These are phyloP conservation scores for Hirschfeldia incana DNA, from an alignment of 345 rosid species.

Conservation along the genomic window DNA sequence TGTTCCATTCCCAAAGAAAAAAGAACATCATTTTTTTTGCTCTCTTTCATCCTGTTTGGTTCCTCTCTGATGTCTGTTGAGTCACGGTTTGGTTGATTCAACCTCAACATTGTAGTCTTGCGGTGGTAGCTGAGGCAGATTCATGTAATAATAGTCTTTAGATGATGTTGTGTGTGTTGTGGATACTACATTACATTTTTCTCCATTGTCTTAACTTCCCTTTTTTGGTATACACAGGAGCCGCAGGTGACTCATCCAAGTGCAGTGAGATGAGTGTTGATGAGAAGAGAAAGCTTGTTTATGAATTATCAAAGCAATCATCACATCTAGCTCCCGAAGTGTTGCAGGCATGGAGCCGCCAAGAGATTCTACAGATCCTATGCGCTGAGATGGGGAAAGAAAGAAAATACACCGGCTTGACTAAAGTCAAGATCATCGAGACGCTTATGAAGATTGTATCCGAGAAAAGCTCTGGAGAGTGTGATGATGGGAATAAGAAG, in stretches of 20 bases:
- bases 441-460: slow-evolving; percentile 64
- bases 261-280: slow-evolving; percentile 61
- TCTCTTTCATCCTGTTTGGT: slow-evolving; percentile 7
- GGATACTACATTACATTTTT: slow-evolving; percentile 19
- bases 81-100: background rate
- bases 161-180: slow-evolving; percentile 5
- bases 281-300: slow-evolving; percentile 69
- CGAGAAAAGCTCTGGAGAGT: slow-evolving; percentile 51
- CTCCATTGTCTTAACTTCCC: background rate
- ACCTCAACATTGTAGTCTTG: slow-evolving; percentile 23
- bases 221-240: slow-evolving; percentile 9
- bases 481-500: slow-evolving; percentile 23
- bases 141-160: background rate
- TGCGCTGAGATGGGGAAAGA: slow-evolving; percentile 90
- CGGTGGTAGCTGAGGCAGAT: slow-evolving; percentile 15
- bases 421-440: slow-evolving; percentile 72
- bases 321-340: slow-evolving; percentile 60
- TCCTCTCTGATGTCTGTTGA: slow-evolving; percentile 8
- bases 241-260: slow-evolving; percentile 52
- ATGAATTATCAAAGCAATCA: slow-evolving; percentile 56
- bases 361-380: slow-evolving; percentile 75
- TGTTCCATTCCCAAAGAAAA: background rate
- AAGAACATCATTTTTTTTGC: slow-evolving; percentile 6
- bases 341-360: slow-evolving; percentile 70
- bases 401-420: slow-evolving; percentile 69